Conservation (phyloP, 139 green algal genomes). For the Chlamydomonas schloesseri region DNA sequence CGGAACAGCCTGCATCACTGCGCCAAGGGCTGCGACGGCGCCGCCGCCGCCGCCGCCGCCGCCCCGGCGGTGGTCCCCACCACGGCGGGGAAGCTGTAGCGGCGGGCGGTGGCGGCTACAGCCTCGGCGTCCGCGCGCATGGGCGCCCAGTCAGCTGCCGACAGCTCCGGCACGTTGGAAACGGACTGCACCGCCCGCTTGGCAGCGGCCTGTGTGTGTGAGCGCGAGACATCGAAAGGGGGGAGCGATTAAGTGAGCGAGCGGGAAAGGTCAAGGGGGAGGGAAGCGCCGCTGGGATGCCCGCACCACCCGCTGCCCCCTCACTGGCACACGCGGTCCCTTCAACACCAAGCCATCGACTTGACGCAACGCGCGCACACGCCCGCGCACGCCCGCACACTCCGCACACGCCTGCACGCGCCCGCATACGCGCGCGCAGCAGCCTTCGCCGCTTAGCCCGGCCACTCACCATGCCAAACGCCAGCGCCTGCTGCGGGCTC, state of each 20-base stretch:
- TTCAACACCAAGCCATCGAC: too few relatives aligned
- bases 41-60: too few relatives aligned
- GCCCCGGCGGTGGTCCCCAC: too few relatives aligned
- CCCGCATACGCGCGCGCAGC: neutral
- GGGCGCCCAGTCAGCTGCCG: neutral
- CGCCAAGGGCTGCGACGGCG: too few relatives aligned
- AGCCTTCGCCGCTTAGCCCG: too few relatives aligned
- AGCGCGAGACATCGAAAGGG: too few relatives aligned
- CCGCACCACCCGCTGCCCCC: too few relatives aligned
- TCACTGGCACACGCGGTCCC: too few relatives aligned
- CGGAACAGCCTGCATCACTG: too few relatives aligned
- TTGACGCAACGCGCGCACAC: too few relatives aligned
- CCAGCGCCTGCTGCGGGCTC: constrained; percentile 34
- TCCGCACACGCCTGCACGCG: neutral
- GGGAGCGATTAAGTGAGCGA: neutral
- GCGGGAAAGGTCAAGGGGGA: neutral
- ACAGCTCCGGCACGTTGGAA: constrained; percentile 25
- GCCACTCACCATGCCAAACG: constrained; percentile 43
- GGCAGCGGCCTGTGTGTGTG: constrained; percentile 13
- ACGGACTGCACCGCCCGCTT: constrained; percentile 18
- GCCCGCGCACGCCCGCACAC: too few relatives aligned
- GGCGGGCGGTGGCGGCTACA: neutral
- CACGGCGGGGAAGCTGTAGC: neutral
- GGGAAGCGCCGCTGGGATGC: neutral
- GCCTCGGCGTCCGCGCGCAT: constrained; percentile 12